Evolutionary conservation across 164 flowering plant species (phyloP).

Genomic region (Tetracentron sinense): DNA sequence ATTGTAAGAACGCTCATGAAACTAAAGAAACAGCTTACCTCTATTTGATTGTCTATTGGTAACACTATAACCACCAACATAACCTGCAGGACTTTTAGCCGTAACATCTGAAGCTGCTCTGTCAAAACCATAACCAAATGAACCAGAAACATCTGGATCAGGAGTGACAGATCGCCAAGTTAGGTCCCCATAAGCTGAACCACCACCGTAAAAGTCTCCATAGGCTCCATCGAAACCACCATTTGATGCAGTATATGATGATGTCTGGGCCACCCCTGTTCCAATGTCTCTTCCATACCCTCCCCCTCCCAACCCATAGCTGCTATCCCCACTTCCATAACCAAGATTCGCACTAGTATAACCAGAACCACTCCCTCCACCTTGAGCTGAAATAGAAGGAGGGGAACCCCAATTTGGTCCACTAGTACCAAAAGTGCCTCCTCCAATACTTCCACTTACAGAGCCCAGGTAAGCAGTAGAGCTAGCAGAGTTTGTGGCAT

Average conservation of each 20-base stretch:
- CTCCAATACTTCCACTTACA: conserved; percentile 44
- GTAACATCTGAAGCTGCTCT: conserved; percentile 47
- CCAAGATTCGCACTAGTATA: conserved; percentile 25
- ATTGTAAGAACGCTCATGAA: background rate
- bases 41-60: conserved; percentile 68
- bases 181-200: conserved; percentile 53
- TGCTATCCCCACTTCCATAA: conserved; percentile 34
- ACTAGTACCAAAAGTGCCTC: conserved; percentile 38
- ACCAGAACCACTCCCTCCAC: conserved; percentile 34
- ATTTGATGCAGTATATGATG: conserved; percentile 40
- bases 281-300: conserved; percentile 56
- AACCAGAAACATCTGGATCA: conserved; percentile 51
- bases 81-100: conserved; percentile 46
- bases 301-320: conserved; percentile 39
- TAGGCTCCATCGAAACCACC: conserved; percentile 48
- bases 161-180: conserved; percentile 62
- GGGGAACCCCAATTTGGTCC: conserved; percentile 63
- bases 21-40: conserved; percentile 39
- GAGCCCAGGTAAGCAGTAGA: conserved; percentile 36
- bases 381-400: conserved; percentile 30
- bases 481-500: conserved; percentile 32
- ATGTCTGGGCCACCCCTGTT: conserved; percentile 20
- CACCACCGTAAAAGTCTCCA: conserved; percentile 39
- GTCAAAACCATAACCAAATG: conserved; percentile 67
- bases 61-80: conserved; percentile 56